Conservation (phyloP, 2,329 filamentous ascomycete genomes). For the Cadophora malorum region DNA sequence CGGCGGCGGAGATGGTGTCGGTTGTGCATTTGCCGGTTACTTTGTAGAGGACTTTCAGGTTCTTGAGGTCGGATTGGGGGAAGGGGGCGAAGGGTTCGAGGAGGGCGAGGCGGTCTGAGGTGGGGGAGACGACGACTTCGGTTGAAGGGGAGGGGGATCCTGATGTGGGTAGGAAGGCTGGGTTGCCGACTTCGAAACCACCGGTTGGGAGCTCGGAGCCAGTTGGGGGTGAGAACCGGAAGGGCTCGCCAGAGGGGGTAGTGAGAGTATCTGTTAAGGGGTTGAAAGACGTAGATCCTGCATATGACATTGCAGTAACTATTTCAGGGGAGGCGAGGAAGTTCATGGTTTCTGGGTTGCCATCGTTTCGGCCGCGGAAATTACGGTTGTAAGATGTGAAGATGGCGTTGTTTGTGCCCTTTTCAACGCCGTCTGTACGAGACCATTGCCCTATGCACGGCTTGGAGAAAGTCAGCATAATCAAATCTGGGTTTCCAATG, state of each 20-base stretch:
- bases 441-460: slow-evolving; percentile 92
- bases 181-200: slow-evolving; percentile 80
- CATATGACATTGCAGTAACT: slow-evolving; percentile 94
- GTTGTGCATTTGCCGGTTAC: slow-evolving; percentile 98
- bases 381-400: slow-evolving; percentile 98
- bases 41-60: slow-evolving; percentile 90
- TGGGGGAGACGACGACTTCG: slow-evolving; percentile 79
- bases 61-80: slow-evolving; percentile 74
- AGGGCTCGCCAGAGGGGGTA: slow-evolving; percentile 79
- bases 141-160: slow-evolving; percentile 74
- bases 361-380: slow-evolving; percentile 96
- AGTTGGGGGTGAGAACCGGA: slow-evolving; percentile 82
- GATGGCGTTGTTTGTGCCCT: slow-evolving; percentile 91
- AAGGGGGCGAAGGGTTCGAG: slow-evolving; percentile 91
- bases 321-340: slow-evolving; percentile 97
- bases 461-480: too few species aligned
- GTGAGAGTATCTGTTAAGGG: slow-evolving; percentile 85
- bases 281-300: slow-evolving; percentile 93
- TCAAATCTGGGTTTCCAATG: too few species aligned
- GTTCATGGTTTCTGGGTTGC: slow-evolving; percentile 97
- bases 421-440: slow-evolving; percentile 81
- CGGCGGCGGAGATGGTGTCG: slow-evolving; percentile 96
- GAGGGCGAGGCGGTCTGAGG: slow-evolving; percentile 87
- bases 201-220: slow-evolving; percentile 68
- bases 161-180: slow-evolving; percentile 74